phyloP scores from a whole-genome alignment of 2,329 filamentous ascomycete genomes.

The Trichoderma sp. region DNA sequence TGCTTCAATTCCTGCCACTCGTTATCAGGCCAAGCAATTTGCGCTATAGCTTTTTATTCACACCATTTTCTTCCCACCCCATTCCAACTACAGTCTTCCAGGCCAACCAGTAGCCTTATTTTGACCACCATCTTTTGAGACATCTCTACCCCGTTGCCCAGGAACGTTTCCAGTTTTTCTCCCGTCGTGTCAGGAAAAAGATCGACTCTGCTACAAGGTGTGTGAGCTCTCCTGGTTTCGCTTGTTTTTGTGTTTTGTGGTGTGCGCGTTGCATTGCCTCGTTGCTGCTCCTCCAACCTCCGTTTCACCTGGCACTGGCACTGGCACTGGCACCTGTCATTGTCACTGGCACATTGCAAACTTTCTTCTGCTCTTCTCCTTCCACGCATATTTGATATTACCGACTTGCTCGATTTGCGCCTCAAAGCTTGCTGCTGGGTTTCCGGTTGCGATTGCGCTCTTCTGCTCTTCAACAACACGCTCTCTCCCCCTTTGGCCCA shows the following conservation, averaged over 20 bases:
- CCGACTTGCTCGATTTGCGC: constrained; percentile 12
- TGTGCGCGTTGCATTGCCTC: constrained; percentile 17
- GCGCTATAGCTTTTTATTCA: constrained; percentile 32
- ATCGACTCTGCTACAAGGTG: constrained; percentile 19
- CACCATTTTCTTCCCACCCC: constrained; percentile 18
- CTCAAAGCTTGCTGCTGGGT: not conserved
- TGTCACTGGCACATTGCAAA: not conserved
- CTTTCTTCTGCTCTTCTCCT: constrained; percentile 3
- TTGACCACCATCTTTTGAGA: constrained; percentile 19
- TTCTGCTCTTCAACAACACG: not conserved
- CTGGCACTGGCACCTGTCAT: not conserved
- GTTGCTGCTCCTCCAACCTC: constrained; percentile 22
- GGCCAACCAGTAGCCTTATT: constrained; percentile 14
- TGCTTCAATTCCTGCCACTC: constrained; percentile 42
- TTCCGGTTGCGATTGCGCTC: not conserved
- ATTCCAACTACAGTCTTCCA: not conserved
- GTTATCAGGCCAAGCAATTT: constrained; percentile 39
- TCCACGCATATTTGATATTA: not conserved
- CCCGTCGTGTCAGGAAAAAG: constrained; percentile 13
- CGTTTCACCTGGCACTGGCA: not conserved
- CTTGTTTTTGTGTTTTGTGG: not conserved
- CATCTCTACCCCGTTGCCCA: constrained; percentile 28
- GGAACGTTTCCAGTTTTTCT: constrained; percentile 23
- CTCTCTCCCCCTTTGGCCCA: not conserved
- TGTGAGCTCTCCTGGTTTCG: constrained; percentile 21